Evolutionary conservation across 2,329 filamentous ascomycete genomes (phyloP).

Genomic region (Colletotrichum filicis): DNA sequence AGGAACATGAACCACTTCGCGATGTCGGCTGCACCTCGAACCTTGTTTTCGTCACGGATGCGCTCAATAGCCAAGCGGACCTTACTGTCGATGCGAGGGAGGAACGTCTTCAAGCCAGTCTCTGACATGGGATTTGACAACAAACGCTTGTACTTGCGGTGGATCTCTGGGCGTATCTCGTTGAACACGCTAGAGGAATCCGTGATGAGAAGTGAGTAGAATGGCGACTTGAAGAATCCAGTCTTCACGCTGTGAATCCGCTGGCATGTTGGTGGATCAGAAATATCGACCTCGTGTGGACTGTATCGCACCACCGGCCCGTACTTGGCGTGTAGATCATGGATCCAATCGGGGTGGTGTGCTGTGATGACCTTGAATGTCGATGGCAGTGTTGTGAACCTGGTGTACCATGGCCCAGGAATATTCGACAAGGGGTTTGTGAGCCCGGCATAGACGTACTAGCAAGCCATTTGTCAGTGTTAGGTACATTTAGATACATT

Average conservation of each 20-base stretch:
- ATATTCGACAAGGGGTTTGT: constrained; percentile 20
- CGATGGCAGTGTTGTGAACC: constrained; percentile 15
- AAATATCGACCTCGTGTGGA: constrained; percentile 33
- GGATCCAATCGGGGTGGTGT: constrained; percentile 19
- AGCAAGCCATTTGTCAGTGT: background rate
- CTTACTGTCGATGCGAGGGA: constrained; percentile 49
- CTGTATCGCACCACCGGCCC: constrained; percentile 25
- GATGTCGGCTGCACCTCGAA: constrained; percentile 53
- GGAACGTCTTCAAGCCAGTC: constrained; percentile 47
- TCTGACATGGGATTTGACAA: constrained; percentile 54
- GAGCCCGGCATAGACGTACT: constrained; percentile 20
- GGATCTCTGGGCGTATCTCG: constrained; percentile 8
- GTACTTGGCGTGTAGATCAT: constrained; percentile 22
- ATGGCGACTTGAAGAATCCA: constrained; percentile 17
- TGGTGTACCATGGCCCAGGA: constrained; percentile 28
- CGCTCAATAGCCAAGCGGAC: constrained; percentile 54
- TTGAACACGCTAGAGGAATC: constrained; percentile 31
- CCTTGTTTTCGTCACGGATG: constrained; percentile 55
- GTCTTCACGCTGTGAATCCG: constrained; percentile 42
- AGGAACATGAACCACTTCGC: constrained; percentile 66
- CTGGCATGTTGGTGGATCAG: constrained; percentile 38
- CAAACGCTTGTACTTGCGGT: constrained; percentile 51
- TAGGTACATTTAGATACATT: no score
- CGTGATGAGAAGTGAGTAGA: constrained; percentile 27
- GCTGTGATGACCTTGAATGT: constrained; percentile 8